Conservation (phyloP, 352 stramenopile genomes). For the Phytophthora idaei region DNA sequence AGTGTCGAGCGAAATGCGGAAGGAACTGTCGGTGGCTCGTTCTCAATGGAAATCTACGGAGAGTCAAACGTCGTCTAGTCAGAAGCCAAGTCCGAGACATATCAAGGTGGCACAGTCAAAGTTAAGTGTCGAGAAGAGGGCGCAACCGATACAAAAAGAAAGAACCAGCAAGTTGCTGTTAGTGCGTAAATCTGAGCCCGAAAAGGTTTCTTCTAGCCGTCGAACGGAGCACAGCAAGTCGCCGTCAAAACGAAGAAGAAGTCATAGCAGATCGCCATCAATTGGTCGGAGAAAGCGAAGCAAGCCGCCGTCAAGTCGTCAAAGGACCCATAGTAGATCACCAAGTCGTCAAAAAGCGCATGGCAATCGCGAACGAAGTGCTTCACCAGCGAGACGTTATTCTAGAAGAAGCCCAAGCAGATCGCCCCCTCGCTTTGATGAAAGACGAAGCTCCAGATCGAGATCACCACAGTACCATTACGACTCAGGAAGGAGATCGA, state of each 20-base stretch:
- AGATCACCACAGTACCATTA: slow-evolving; percentile 9
- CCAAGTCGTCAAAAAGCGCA: not conserved
- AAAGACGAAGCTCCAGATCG: slow-evolving; percentile 15
- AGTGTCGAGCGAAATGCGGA: not conserved
- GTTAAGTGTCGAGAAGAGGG: not conserved
- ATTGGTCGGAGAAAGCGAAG: slow-evolving; percentile 7
- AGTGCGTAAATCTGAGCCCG: not conserved
- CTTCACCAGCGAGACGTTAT: slow-evolving; percentile 4
- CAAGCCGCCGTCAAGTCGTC: not conserved
- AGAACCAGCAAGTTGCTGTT: not conserved
- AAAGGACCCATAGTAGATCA: not conserved
- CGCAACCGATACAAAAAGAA: not conserved
- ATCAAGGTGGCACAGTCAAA: not conserved
- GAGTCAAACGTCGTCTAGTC: not conserved
- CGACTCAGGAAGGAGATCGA: too few relatives aligned
- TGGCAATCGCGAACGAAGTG: not conserved
- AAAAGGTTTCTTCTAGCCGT: slow-evolving; percentile 2
- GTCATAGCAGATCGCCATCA: slow-evolving; percentile 9
- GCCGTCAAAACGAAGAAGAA: not conserved
- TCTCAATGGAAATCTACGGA: slow-evolving; percentile 5
- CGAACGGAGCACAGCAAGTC: slow-evolving; percentile 9
- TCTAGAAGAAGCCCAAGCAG: slow-evolving; percentile 26
- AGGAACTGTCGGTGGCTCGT: slow-evolving; percentile 1
- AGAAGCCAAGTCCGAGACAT: slow-evolving; percentile 6
- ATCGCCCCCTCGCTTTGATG: slow-evolving; percentile 14